Evolutionary conservation across 306 rosid species (phyloP).

Genomic region (Prunus mume): DNA sequence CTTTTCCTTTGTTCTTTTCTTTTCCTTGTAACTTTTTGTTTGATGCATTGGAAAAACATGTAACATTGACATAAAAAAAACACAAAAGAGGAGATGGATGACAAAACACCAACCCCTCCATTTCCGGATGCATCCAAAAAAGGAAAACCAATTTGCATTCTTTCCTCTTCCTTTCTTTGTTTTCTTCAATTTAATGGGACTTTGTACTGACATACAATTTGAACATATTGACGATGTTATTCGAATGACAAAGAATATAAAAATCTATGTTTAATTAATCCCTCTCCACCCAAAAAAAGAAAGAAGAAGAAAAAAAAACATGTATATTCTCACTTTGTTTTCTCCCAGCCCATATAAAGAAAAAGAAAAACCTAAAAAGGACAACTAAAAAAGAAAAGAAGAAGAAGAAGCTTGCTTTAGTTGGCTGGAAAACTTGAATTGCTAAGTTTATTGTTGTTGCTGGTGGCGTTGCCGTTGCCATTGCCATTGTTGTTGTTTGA

Average conservation of each 20-base stretch:
- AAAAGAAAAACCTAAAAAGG: background rate
- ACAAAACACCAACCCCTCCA: constrained; percentile 18
- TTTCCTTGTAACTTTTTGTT: constrained; percentile 14
- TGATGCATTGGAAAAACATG: constrained; percentile 4
- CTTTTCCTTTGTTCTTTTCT: constrained; percentile 23
- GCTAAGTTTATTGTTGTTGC: constrained; percentile 33
- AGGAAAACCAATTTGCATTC: constrained; percentile 16
- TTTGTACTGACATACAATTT: constrained; percentile 17
- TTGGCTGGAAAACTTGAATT: constrained; percentile 36
- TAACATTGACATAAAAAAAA: background rate
- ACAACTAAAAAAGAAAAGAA: background rate
- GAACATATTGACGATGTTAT: constrained; percentile 1
- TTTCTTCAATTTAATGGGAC: background rate
- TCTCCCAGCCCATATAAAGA: constrained; percentile 1
- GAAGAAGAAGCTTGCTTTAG: background rate
- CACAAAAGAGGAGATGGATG: background rate
- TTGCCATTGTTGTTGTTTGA: constrained; percentile 18
- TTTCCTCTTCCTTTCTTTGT: constrained; percentile 1
- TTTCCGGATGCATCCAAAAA: constrained; percentile 19
- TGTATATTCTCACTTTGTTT: constrained; percentile 21
- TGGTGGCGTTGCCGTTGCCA: constrained; percentile 8
- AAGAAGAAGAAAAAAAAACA: background rate
- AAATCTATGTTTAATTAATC: constrained; percentile 13
- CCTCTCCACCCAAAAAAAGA: constrained; percentile 5
- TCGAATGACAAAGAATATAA: constrained; percentile 30